Evolutionary conservation across 306 rosid genomes (phyloP).

Genomic region (Quercus gilva): DNA sequence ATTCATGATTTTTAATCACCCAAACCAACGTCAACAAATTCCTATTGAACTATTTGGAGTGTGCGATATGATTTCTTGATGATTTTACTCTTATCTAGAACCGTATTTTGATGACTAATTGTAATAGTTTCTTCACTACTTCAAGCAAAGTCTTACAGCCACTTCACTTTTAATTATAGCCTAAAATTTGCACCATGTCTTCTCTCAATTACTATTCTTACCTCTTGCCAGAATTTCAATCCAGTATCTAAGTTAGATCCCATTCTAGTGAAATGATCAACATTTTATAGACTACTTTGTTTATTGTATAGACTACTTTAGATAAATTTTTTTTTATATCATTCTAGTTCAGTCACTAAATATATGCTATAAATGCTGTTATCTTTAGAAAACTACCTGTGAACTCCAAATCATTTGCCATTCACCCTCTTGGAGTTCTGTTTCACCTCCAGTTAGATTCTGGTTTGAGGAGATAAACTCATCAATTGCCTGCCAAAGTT

Average conservation of each 20-base stretch:
- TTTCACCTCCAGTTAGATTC: conserved; percentile 35
- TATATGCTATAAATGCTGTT: not conserved
- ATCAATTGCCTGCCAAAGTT: conserved; percentile 65
- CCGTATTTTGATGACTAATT: not conserved
- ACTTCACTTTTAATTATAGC: too few relatives aligned
- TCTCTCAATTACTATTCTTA: too few relatives aligned
- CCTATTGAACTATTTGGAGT: not conserved
- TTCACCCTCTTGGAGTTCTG: conserved; percentile 76
- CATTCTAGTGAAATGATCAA: too few relatives aligned
- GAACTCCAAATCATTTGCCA: conserved; percentile 97
- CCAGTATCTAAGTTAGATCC: too few relatives aligned
- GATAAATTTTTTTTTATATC: not conserved
- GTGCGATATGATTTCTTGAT: not conserved
- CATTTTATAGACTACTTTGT: too few relatives aligned
- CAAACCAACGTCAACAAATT: too few relatives aligned
- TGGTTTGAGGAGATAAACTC: conserved; percentile 50
- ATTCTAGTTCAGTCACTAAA: not conserved
- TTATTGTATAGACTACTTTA: not conserved
- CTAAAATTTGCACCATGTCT: too few relatives aligned
- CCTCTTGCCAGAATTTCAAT: too few relatives aligned
- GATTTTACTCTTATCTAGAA: not conserved
- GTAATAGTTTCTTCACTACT: too few relatives aligned
- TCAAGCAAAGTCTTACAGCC: too few relatives aligned
- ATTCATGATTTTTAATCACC: too few relatives aligned
- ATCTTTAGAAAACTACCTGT: conserved; percentile 54